Evolutionary conservation across 768 basidiomycete genomes (phyloP), one percentile per base, ranked within the genome.

Genomic region (Exsudoporus frostii): DNA sequence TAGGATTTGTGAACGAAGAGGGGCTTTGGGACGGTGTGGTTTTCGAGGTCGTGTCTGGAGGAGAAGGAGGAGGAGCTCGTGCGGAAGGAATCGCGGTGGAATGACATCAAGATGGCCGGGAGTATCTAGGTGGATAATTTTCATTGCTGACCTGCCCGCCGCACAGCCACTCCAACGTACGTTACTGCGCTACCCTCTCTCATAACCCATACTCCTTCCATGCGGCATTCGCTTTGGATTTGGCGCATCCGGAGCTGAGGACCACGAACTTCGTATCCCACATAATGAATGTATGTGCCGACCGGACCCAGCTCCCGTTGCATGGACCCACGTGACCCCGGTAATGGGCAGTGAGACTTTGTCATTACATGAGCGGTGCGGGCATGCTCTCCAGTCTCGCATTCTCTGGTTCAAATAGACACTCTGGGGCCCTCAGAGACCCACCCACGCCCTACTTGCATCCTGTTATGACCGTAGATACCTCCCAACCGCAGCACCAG

Each of bases 51-150:
- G 54, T 75, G 76, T 54, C 76, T 72, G 44, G 83, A 71, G 25
- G 85, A 81, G 8, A 85, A 82, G 24, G 85, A 84, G 33, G 83
- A 81, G 8, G 85, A 83, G 20, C 76, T 70, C 59, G 76, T 83
- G 67, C 76, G 74, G 15, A 82, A 79, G 25, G 69, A 68, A 51
- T 60, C 50, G 43, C 40, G 50, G 41, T 53, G 51, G 49, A 41
- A 53, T 9, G 58, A 58, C 61, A 68, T 65, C 39, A 60, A 37
- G 50, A 27, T 17, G 38, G 20, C 20, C 20, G 14, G 38, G 20
- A 39, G 37, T 17, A 38, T 20, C 29, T 30, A 3, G 29, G 9
- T 30, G 9, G 29, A 30, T 30, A 30, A 30, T 34, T 34, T 46
- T 46, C 45, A 34, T 46, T 34, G 20, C 33, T 17, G 45, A 19